phyloP scores from a whole-genome alignment of 2,329 filamentous ascomycete genomes.

The Herpomyces periplanetae region DNA sequence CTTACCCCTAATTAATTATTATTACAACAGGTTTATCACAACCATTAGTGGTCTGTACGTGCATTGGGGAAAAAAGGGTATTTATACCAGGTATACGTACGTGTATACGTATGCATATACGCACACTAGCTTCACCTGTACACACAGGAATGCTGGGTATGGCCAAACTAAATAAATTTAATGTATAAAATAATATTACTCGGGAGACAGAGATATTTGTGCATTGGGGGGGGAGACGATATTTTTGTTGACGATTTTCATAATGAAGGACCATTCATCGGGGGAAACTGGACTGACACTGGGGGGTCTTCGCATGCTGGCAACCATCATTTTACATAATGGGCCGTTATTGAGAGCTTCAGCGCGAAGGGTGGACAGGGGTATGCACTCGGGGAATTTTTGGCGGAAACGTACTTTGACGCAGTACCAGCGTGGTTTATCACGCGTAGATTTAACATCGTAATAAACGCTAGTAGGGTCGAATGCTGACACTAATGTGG shows the following conservation, averaged over 20 bases:
- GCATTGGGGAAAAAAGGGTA: too few relatives aligned
- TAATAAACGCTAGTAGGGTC: conserved; percentile 38
- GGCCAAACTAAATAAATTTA: too few relatives aligned
- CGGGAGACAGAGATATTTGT: too few relatives aligned
- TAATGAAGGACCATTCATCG: conserved; percentile 23
- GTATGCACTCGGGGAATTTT: conserved; percentile 33
- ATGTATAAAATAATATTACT: too few relatives aligned
- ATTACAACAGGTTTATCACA: too few relatives aligned
- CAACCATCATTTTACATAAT: conserved; percentile 36
- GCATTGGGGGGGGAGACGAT: conserved; percentile 1
- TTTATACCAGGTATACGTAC: too few relatives aligned
- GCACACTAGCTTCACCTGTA: too few relatives aligned
- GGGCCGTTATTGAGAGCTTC: conserved; percentile 15
- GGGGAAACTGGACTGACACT: conserved; percentile 31
- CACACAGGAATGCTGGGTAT: too few relatives aligned
- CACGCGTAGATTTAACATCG: conserved; percentile 28
- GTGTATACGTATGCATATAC: too few relatives aligned
- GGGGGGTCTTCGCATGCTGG: conserved; percentile 39
- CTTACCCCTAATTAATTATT: too few relatives aligned
- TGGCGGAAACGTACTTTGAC: conserved; percentile 57
- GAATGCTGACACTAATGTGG: conserved; percentile 30
- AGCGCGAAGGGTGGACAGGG: conserved; percentile 26
- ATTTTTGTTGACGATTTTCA: conserved; percentile 11
- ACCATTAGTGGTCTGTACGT: too few relatives aligned
- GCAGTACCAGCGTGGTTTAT: conserved; percentile 42